Base-by-base conservation (phyloP, 2,329 filamentous ascomycete genomes). In the Botrytis fabae region DNA sequence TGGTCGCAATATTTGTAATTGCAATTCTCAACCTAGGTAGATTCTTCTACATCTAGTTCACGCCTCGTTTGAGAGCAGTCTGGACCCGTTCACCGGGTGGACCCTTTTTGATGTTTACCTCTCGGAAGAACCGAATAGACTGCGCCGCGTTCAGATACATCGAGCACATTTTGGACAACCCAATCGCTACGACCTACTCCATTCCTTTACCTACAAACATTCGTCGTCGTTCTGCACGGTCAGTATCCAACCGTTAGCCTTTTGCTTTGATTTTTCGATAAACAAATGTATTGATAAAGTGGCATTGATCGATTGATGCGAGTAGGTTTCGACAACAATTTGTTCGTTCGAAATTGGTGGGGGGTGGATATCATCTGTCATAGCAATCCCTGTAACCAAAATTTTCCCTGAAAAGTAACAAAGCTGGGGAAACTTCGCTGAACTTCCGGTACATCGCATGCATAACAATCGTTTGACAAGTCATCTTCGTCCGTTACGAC, bases 371-470 rank as follows among this genome's bases (percentile, higher is more conserved):
- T 66, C 63, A 38, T 66, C 22, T 51, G 63, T 51, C 63, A 66
- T 66, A 54, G 64, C 64, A 38, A 54, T 16, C 64, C 46, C 25
- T 66, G 64, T 54, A 28, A 16, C 44, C 63, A 28, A 66, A 51
- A 25, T 40, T 66, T 40, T 51, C 22, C 63, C 63, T 51, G 46
- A 40, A 51, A 51, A 9, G 3, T n/a, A 38, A 66, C 22, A 66
- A 66, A 66, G 64, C 64, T 51, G 46, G 64, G 46, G 64, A 66
- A 51, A 51, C 16, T 66, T 51, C 63, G 28, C 32, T 51, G 62
- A 16, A 12, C 42, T 46, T 32, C 40, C 62, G 61, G 42, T 32
- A 46, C 38, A 38, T 38, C 38, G 38, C 12, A 28, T 44, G 44
- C 32, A 66, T 44, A 38, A 51, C 32, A 65, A 38, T 42, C 63